Base-by-base conservation (phyloP, 2,329 filamentous ascomycete genomes). In the Colletotrichum shisoi region DNA sequence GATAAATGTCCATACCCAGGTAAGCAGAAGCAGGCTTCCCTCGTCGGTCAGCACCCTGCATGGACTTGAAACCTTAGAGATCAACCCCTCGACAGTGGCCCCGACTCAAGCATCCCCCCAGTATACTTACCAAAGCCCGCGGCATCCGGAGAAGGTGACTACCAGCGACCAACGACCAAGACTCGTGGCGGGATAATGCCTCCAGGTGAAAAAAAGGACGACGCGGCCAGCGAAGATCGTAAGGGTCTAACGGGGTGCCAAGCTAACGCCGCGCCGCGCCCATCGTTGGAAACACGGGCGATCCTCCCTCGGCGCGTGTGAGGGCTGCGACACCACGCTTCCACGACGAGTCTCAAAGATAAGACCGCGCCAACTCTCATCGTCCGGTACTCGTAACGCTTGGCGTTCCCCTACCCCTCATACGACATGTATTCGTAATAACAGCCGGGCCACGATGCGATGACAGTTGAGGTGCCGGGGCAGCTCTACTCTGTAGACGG, bases 31-130 rank as follows among this genome's bases (percentile, higher is more conserved):
- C 40, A 34, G 31, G 39, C 62, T 62, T 44, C n/a, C 19, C 62
- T 46, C 34, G 54, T 49, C 59, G 46, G 64, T 15, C 60, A 48
- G 61, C 54, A 62, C 37, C 61, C 54, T 67, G 64, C 64, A 64
- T 63, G 31, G n/a, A 40, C 64, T 34, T 64, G 64, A 67, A 67
- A 67, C 64, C 27, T 53, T 40, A 8, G 34, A 67, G 42, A 48
- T 48, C 58, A 42, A 34, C 40, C 45, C 54, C 17, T 37, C 13
- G 34, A 42, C 48, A 49, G 24, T 42, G 46, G 24, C 42, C 40
- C 48, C 61, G 54, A 58, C 48, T 59, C 42, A 61, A 62, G 27
- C 27, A 24, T 39, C n/a, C 27, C 27, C 34, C 13, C 48, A 54
- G 19, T 24, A 37, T 24, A 37, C 42, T 40, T 40, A 37, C 46